phyloP scores from a whole-genome alignment of 2,329 filamentous ascomycete species.

The Aspergillus fumigatiaffinis region DNA sequence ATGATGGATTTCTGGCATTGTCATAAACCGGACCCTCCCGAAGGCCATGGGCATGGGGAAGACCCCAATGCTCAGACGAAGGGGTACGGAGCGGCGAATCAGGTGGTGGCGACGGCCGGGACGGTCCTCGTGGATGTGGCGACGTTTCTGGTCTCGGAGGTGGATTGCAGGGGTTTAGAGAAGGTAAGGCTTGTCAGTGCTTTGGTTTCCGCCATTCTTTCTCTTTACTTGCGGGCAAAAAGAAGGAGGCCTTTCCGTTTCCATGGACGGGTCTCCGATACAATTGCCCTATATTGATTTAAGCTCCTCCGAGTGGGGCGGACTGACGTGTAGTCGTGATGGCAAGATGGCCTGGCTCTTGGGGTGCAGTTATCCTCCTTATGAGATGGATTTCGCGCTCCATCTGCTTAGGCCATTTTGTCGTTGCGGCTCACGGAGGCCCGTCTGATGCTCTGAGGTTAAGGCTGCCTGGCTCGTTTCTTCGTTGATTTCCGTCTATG shows the following conservation, averaged over 20 bases:
- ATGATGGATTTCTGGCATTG: slow-evolving; percentile 99
- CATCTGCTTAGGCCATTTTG: neutral
- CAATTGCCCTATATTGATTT: slow-evolving; percentile 52
- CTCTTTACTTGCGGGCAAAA: slow-evolving; percentile 41
- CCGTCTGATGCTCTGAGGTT: slow-evolving; percentile 12
- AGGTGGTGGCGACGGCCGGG: slow-evolving; percentile 61
- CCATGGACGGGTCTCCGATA: slow-evolving; percentile 55
- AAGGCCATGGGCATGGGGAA: slow-evolving; percentile 42
- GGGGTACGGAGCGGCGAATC: slow-evolving; percentile 79
- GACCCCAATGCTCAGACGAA: slow-evolving; percentile 54
- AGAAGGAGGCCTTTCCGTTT: slow-evolving; percentile 53
- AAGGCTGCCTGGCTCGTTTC: slow-evolving; percentile 20
- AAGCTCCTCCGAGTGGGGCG: neutral
- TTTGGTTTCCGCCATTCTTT: neutral
- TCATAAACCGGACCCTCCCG: slow-evolving; percentile 70
- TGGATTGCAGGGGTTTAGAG: slow-evolving; percentile 56
- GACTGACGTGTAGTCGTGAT: neutral
- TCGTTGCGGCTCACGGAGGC: slow-evolving; percentile 2
- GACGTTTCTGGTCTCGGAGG: slow-evolving; percentile 66
- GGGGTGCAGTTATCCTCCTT: slow-evolving; percentile 32
- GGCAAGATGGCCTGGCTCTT: neutral
- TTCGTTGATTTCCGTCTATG: slow-evolving; percentile 14
- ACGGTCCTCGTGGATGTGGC: slow-evolving; percentile 78
- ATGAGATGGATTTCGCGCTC: slow-evolving; percentile 34
- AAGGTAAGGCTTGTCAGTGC: slow-evolving; percentile 28